A percentile compares a stretch with the other conserved stretches of the same genome.
phyloP scores from a whole-genome alignment of 768 basidiomycete species.

The Macrocybe gigantea region DNA sequence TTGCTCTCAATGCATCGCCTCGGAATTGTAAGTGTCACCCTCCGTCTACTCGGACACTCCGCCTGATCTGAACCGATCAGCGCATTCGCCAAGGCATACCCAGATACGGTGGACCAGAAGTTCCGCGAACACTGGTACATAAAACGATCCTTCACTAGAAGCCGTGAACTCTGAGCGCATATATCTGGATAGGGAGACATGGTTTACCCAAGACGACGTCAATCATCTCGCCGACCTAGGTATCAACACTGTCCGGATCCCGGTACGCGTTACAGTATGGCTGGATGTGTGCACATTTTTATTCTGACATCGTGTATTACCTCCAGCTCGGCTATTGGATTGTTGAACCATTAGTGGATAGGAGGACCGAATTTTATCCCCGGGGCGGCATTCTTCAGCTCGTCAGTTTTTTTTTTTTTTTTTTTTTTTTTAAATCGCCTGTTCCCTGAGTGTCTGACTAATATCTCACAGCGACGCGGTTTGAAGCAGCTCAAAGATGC shows the following conservation, averaged over 20 bases:
- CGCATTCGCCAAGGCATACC: slow-evolving; percentile 54
- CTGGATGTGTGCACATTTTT: background rate
- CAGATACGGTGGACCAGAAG: slow-evolving; percentile 46
- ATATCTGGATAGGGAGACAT: slow-evolving; percentile 41
- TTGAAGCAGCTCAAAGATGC: slow-evolving; percentile 52
- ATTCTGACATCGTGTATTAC: background rate
- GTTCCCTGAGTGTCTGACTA: too few relatives aligned
- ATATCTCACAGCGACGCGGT: slow-evolving; percentile 46
- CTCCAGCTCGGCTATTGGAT: slow-evolving; percentile 78
- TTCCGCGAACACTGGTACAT: slow-evolving; percentile 64
- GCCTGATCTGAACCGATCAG: slow-evolving; percentile 22
- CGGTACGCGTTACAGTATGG: slow-evolving; percentile 36
- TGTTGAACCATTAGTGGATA: slow-evolving; percentile 64
- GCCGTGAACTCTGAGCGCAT: too few relatives aligned
- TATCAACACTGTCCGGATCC: slow-evolving; percentile 77
- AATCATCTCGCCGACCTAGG: slow-evolving; percentile 41
- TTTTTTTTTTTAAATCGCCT: background rate
- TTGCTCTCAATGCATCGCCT: slow-evolving; percentile 57
- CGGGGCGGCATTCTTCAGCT: slow-evolving; percentile 66
- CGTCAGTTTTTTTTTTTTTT: slow-evolving; percentile 28
- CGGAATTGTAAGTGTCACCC: slow-evolving; percentile 51
- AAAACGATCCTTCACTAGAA: too few relatives aligned
- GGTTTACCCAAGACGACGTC: slow-evolving; percentile 67
- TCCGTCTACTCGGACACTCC: background rate
- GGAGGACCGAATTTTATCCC: slow-evolving; percentile 55